Base-by-base conservation (phyloP, 306 rosid species). In the Gleditsia sinensis region DNA sequence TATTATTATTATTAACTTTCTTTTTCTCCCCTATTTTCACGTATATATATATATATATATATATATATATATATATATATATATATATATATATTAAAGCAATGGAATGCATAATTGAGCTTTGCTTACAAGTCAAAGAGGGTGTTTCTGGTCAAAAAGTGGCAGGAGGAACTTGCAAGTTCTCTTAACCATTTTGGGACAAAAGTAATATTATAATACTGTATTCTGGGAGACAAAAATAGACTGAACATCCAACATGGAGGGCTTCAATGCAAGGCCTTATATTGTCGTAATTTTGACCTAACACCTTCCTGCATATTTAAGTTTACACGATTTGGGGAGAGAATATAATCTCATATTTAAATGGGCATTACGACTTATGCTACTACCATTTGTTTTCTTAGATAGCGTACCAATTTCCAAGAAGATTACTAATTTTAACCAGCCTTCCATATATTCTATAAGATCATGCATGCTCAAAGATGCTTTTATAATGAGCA, bases 101-200 rank as follows among this genome's bases (percentile, higher is more conserved):
- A 43, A 50, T 50, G 34, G 21, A 24, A 17, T 66, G 10, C 48
- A 64, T 40, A 19, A 37, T 64, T 40, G 3, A 71, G 62, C 48
- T 17, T 60, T 59, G 76, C 50, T 40, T 63, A 37, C 9, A 21
- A 62, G 43, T 51, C 58, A 24, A 25, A 36, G 2, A 2, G 8
- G 42, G 11, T 37, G n/a, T 36, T 43, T 53, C 49, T 45, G 71
- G 86, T 78, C 80, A 79, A 82, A 85, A 82, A 67, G 72, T 67
- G 16, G 33, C 74, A 50, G 48, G 48, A 42, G 48, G 48, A 42
- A 42, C 17, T 19, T 19, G 45, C 3, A 17, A 61, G n/a, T 13
- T 61, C 7, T 19, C 58, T 48, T 71, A 55, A 24, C 55, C 71
- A 81, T 78, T 66, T 57, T 23, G 45, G 75, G 84, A 11, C 19